These are phyloP conservation scores for Crucibulum laeve DNA, from an alignment of 768 basidiomycete genomes.

Conservation along the genomic window DNA sequence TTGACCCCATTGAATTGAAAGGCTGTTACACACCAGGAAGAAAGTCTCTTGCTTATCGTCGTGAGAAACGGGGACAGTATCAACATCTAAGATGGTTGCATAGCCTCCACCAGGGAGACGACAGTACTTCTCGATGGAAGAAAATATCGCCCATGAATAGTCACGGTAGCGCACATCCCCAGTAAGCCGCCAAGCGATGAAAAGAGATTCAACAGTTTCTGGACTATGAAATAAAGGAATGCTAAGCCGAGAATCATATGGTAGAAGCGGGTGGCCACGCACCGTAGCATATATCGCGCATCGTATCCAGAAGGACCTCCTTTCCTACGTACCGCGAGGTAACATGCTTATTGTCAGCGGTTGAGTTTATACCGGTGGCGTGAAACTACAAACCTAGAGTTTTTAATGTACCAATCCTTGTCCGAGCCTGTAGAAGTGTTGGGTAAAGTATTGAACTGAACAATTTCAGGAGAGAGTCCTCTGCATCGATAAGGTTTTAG, in stretches of 20 bases:
- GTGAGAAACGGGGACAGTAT: conserved; percentile 47
- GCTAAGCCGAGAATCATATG: conserved; percentile 6
- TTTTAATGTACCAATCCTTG: conserved; percentile 2
- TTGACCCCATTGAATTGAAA: background rate
- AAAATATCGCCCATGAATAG: conserved; percentile 71
- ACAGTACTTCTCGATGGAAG: conserved; percentile 67
- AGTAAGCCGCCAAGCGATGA: conserved; percentile 69
- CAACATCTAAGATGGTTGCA: conserved; percentile 64
- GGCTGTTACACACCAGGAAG: conserved; percentile 53
- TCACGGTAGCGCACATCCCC: conserved; percentile 61
- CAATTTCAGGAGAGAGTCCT: conserved; percentile 2
- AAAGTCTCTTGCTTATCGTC: conserved; percentile 83
- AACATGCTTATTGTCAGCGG: background rate
- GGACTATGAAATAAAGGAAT: no score
- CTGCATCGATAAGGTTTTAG: background rate
- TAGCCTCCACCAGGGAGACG: conserved; percentile 57
- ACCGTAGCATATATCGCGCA: conserved; percentile 19
- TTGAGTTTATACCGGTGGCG: background rate
- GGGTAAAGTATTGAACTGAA: background rate
- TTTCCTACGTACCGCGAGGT: conserved; percentile 12
- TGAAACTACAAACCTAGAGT: background rate
- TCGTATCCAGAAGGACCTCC: conserved; percentile 16
- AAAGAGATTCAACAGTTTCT: conserved; percentile 76
- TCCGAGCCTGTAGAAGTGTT: background rate
- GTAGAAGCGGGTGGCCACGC: background rate